These are phyloP conservation scores for Xylaria cubensis DNA, from an alignment of 495 filamentous ascomycete genomes.

Conservation along the genomic window DNA sequence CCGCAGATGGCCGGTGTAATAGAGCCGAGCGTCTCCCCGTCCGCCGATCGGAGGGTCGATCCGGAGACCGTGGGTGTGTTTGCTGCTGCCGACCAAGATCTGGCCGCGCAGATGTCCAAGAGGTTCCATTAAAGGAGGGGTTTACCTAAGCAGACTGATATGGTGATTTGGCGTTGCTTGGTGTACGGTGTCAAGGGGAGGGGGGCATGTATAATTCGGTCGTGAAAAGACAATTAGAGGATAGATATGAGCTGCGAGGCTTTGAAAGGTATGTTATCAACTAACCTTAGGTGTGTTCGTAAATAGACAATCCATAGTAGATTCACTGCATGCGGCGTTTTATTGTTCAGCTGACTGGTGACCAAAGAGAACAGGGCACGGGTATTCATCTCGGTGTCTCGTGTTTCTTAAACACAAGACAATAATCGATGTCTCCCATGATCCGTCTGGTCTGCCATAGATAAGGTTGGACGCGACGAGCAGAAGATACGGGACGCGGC, in stretches of 20 bases:
- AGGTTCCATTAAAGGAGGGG: neutral
- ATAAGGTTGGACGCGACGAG: too few species aligned
- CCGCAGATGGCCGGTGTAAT: constrained; percentile 50
- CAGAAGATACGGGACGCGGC: too few species aligned
- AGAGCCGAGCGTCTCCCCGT: constrained; percentile 37
- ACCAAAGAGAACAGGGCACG: neutral
- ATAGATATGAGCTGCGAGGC: neutral
- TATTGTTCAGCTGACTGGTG: neutral
- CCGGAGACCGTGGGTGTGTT: neutral
- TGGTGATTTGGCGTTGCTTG: constrained; percentile 4
- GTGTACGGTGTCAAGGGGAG: neutral
- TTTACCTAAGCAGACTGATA: neutral
- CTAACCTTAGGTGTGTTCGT: too few species aligned
- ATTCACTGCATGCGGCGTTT: neutral
- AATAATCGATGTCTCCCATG: neutral
- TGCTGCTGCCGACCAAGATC: neutral
- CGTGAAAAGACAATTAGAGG: neutral
- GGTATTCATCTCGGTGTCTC: neutral
- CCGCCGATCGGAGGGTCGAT: neutral
- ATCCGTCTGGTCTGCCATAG: too few species aligned
- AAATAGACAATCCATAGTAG: neutral
- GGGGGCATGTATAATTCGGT: neutral
- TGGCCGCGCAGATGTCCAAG: neutral
- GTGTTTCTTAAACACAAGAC: neutral
- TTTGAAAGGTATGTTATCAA: neutral